Base-by-base conservation (phyloP, 371 early-diverging fungal genomes). In the Saksenaea oblongispora region DNA sequence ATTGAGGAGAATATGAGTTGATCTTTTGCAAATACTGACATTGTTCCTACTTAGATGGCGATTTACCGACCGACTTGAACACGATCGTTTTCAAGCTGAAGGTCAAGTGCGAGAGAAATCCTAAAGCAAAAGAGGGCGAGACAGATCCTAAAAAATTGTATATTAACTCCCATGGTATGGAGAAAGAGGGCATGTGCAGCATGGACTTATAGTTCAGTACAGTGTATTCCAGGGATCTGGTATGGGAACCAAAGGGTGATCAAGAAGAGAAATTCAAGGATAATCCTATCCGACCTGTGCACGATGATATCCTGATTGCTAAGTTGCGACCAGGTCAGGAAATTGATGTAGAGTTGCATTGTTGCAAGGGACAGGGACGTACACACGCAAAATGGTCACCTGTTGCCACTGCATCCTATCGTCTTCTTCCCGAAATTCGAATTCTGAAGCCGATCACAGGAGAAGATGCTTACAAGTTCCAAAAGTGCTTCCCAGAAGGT, bases 351-450 rank as follows among this genome's bases (percentile, higher is more conserved):
- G 95, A 94, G 75, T 73, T 96, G 59, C 96, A 97, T 79, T 93
- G 93, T 70, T 86, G 87, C 39, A 97, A 97, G 83, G 98, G 98
- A 27, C 83, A 93, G 44, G 99, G 98, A 22, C 89, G 91, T 74
- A 96, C 93, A 59, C 99, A 99, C 72, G 96, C 99, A 59, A 99
- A 99, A 69, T 99, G 92, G 89, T 96, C 96, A 9, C 99, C 99
- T 15, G 99, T 99, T 67, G 95, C 95, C 2, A 96, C 96, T 7
- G 99, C 98, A 9, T 93, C 95, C 8, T 99, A 99, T 72, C 90
- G 99, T 42, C 80, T 99, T 51, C 79, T 98, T 58, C 99, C 99
- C 1, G 91, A 93, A 61, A 97, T 99, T 61, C 84, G 87, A 65
- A 87, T 98, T 58, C 79, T 91, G 63, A 75, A 91, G 61, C 93